A percentile compares a stretch with the other conserved stretches of the same genome.
Evolutionary conservation across 1,284 basidiomycete genomes (phyloP).

Genomic region (Rhodotorula sp.): DNA sequence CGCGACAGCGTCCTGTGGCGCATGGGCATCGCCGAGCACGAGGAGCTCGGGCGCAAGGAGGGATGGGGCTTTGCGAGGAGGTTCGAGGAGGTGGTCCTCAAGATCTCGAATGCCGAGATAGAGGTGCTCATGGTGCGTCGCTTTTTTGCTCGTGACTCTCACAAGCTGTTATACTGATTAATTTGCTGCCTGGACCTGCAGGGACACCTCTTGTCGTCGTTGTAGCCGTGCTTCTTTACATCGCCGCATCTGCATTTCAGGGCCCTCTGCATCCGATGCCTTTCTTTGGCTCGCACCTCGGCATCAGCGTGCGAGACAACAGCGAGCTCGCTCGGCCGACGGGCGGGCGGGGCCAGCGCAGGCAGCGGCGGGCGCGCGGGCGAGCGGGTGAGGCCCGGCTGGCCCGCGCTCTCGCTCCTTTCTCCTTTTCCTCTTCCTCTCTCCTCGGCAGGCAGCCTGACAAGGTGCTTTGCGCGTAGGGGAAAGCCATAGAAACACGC

Average conservation of each 20-base stretch:
- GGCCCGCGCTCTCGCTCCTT: neutral
- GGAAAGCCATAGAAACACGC: neutral
- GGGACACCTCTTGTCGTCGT: conserved; percentile 31
- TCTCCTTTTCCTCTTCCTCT: conserved; percentile 9
- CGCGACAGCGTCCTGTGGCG: conserved; percentile 76
- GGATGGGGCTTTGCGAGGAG: conserved; percentile 35
- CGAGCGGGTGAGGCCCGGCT: too few relatives aligned
- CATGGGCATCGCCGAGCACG: conserved; percentile 62
- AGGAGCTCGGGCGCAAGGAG: conserved; percentile 55
- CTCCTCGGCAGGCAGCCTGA: neutral
- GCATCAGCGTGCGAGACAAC: neutral
- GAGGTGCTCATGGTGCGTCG: conserved; percentile 30
- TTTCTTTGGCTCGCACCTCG: neutral
- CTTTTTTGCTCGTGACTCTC: neutral
- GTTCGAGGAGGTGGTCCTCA: conserved; percentile 39
- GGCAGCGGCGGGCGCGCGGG: too few relatives aligned
- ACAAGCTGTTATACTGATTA: neutral
- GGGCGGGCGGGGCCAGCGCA: neutral
- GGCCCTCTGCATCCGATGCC: too few relatives aligned
- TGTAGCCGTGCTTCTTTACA: neutral
- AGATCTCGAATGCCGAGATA: conserved; percentile 36
- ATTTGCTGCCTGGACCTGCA: neutral
- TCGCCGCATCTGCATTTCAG: neutral
- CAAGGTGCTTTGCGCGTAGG: conserved; percentile 1
- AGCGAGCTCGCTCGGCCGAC: neutral